Base-by-base conservation (phyloP, 2,329 filamentous ascomycete species). In the Elsinoe australis region DNA sequence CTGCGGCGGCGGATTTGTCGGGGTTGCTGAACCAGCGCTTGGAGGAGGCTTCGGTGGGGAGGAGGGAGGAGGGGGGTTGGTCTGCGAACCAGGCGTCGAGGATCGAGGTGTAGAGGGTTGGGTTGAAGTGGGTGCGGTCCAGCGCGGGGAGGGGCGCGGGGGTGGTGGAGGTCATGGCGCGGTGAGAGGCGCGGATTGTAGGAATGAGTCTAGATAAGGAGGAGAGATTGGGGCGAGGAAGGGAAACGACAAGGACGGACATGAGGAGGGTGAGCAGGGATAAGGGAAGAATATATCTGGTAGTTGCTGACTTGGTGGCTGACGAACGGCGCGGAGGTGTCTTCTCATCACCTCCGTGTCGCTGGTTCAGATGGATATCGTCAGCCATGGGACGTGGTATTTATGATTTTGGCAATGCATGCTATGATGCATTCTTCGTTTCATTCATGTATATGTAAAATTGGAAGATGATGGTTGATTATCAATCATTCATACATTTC, bases 111-210 rank as follows among this genome's bases (percentile, higher is more conserved):
- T 70, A 71, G 3, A 71, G 57, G 0, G 54, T 44, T 0, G 58
- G 57, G 39, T 67, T 70, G 59, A 69, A 70, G 54, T 71, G 58
- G 17, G 45, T 54, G 26, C 55, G 61, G 54, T 69, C 62, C 34
- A 71, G 63, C 3, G 52, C 54, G 58, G 59, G 59, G 38, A 48
- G 21, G 26, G 51, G 31, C 6, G 32, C 17, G 33, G 52, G 17
- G 6, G 32, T 32, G n/a, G 33, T 17, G 6, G 44, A 35, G 5
- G 44, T 34, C 22, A 29, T 44, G 18, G 39, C 14, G 39, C 26
- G 39, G 12, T 29, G 35, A 9, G 19, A 24, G 19, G 32, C 14
- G 32, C n/a, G n/a, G 32, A 18, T 18, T n/a, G n/a, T n/a, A 10
- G 35, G 17, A 26, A 5, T 8, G 35, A 12, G 35, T 39, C n/a